Percentiles rank a stretch among this genome's conserved stretches.
These are phyloP conservation scores for Xylariaceae sp. DNA, from an alignment of 2,329 filamentous ascomycete species.

Conservation along the genomic window DNA sequence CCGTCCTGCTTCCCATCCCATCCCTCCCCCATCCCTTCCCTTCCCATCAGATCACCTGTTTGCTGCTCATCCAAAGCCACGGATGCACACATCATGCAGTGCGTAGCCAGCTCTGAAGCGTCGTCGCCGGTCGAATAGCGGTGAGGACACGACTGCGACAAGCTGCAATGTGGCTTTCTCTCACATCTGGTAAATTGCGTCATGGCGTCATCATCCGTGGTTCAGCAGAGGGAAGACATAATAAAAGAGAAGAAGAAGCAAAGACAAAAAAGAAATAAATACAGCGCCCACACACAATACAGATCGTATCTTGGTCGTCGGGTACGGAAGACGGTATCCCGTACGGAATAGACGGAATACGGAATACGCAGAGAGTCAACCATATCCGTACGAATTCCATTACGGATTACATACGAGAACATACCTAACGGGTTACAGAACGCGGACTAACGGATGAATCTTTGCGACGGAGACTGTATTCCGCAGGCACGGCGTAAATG, in stretches of 20 bases:
- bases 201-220: constrained; percentile 9
- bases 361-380: no score
- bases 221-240: neutral
- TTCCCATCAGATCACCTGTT: constrained; percentile 10
- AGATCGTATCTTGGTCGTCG: no score
- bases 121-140: constrained; percentile 15
- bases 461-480: neutral
- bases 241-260: neutral
- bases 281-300: neutral
- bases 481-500: neutral
- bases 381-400: no score
- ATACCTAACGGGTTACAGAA: no score
- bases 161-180: constrained; percentile 1
- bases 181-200: constrained; percentile 7
- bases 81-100: constrained; percentile 16
- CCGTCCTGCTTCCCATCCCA: neutral
- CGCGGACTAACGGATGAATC: no score
- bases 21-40: neutral
- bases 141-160: constrained; percentile 9
- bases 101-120: constrained; percentile 6
- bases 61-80: constrained; percentile 12
- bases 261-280: neutral
- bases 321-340: no score
- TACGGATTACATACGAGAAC: no score
- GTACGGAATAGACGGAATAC: no score